Conservation (phyloP, 1,284 basidiomycete species). For the Ceratobasidium sp. region DNA sequence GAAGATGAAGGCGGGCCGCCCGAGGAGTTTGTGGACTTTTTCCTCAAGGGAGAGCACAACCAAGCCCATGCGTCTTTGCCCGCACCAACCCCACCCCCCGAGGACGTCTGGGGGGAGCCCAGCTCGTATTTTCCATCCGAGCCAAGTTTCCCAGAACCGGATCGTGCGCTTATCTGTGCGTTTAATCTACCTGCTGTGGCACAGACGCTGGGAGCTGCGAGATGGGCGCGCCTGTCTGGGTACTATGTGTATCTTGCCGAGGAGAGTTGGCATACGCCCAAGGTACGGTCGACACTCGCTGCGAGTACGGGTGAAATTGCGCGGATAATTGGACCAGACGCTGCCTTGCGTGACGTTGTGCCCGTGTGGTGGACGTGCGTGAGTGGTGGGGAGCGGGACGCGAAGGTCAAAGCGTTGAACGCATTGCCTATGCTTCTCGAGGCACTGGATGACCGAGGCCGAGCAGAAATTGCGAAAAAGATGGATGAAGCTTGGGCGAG, state of each 20-base stretch:
- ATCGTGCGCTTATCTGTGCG: conserved; percentile 85
- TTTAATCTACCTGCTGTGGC: conserved; percentile 96
- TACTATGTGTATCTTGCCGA: conserved; percentile 72
- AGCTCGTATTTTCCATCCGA: conserved; percentile 27
- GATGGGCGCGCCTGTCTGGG: conserved; percentile 81
- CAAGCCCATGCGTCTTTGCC: conserved; percentile 4
- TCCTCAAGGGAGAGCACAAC: conserved; percentile 61
- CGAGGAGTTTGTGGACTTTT: conserved; percentile 78
- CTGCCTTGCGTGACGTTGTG: conserved; percentile 75
- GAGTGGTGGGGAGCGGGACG: conserved; percentile 68
- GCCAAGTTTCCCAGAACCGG: conserved; percentile 56
- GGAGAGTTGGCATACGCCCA: conserved; percentile 56
- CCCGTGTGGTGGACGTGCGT: conserved; percentile 71
- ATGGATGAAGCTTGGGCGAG: conserved; percentile 70
- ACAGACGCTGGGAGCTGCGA: conserved; percentile 76
- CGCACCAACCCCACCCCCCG: background rate
- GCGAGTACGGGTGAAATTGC: conserved; percentile 91
- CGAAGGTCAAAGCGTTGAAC: conserved; percentile 74
- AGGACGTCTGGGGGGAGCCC: conserved; percentile 41
- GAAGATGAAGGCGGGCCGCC: conserved; percentile 75
- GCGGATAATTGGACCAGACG: conserved; percentile 77
- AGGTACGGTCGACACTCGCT: conserved; percentile 79
- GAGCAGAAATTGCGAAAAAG: conserved; percentile 61
- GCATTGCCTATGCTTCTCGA: conserved; percentile 66
- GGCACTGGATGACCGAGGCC: conserved; percentile 60